phyloP scores from a whole-genome alignment of 164 flowering plant species.

The Chimonanthus salicifolius region DNA sequence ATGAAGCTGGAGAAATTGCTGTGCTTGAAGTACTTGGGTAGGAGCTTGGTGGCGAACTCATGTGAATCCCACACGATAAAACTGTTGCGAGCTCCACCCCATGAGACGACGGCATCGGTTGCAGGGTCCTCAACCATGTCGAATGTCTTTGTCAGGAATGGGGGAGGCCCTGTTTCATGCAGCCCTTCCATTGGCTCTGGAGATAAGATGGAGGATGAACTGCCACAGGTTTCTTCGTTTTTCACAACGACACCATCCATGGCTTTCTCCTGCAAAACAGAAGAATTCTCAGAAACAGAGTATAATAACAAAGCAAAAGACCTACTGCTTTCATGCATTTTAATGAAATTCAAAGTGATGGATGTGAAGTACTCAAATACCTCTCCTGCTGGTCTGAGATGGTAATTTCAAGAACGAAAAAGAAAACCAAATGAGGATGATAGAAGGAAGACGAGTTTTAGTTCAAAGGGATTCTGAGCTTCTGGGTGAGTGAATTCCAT shows the following conservation, averaged over 20 bases:
- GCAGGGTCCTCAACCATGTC: conserved; percentile 68
- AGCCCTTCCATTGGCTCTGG: conserved; percentile 48
- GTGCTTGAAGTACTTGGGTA: conserved; percentile 76
- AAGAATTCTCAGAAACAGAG: neutral
- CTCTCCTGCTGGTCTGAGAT: neutral
- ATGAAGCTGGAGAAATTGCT: conserved; percentile 73
- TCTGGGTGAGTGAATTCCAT: neutral
- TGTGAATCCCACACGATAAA: conserved; percentile 66
- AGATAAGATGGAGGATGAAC: neutral
- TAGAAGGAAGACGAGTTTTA: neutral
- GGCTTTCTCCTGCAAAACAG: neutral
- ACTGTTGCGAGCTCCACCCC: conserved; percentile 41
- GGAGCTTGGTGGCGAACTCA: conserved; percentile 37
- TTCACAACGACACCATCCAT: conserved; percentile 12
- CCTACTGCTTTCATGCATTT: neutral
- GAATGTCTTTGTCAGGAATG: conserved; percentile 64
- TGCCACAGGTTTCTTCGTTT: conserved; percentile 2
- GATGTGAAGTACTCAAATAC: neutral
- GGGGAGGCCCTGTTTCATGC: conserved; percentile 55
- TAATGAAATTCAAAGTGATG: too few species aligned
- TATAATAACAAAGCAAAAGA: neutral
- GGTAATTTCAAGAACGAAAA: neutral
- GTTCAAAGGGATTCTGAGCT: neutral
- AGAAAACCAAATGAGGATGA: neutral
- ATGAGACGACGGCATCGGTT: conserved; percentile 54